Base-by-base conservation (phyloP, 345 rosid species). In the Gossypium turneri region DNA sequence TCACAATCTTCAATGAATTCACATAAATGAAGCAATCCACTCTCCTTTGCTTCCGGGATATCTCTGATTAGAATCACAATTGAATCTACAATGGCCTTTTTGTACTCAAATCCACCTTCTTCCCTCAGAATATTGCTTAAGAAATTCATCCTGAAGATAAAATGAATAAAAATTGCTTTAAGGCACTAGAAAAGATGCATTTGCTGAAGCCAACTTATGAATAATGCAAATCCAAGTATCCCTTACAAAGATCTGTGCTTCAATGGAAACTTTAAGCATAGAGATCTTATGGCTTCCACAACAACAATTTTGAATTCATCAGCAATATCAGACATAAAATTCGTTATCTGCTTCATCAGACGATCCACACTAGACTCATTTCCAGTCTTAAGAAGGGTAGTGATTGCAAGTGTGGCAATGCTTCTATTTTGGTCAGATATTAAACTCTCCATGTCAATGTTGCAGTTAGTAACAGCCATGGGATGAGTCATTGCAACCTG, bases 401-500 rank as follows among this genome's bases (percentile, higher is more conserved):
- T 95, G 80, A 95, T 95, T 58, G 99, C 99, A 72, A 95, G 98
- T 75, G 99, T 95, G 41, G 99, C 99, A 65, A 93, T 93, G 85
- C 97, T 95, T 89, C 99, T 89, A 76, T 95, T 95, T 84, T 94
- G 98, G 78, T 94, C 98, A 73, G 98, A 89, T 65, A 94, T 94
- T 81, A 94, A 85, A 79, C 97, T 94, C 88, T 94, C 98, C 98
- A 94, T 94, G 74, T 94, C 98, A 82, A 94, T 93, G 78, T 94
- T 94, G 92, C 99, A 95, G 90, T 89, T 95, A 76, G 98, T 91
- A 71, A 95, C 96, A 67, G 98, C 98, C 98, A 93, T 90, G 57
- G 99, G 99, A 89, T 95, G 99, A 41, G 94, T 91, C 99, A 95
- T 91, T 55, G 99, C 97, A 84, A 95, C 99, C 99, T 95, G 89